Percentiles rank a stretch among this genome's conserved stretches.
Conservation (phyloP, 2,329 filamentous ascomycete genomes). For the Dactylellina drechsleri region DNA sequence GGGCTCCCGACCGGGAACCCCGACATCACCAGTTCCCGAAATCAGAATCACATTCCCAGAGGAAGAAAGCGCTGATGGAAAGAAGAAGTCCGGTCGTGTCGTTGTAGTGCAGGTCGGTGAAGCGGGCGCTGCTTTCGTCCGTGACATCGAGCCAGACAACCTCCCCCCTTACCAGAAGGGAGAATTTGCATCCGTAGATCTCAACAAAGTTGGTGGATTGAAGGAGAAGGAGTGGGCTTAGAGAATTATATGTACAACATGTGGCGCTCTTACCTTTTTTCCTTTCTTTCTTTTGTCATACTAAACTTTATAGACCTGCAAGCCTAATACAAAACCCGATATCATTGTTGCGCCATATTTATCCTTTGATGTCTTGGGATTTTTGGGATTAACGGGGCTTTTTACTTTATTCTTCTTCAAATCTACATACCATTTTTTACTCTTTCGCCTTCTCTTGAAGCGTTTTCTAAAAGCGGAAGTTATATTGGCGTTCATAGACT, state of each 20-base stretch:
- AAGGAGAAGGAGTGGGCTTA: slow-evolving; percentile 78
- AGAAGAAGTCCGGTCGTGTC: slow-evolving; percentile 83
- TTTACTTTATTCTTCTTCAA: slow-evolving; percentile 40
- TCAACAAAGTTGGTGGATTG: slow-evolving; percentile 91
- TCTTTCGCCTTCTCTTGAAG: slow-evolving; percentile 22
- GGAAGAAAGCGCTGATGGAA: slow-evolving; percentile 87
- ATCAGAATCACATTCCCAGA: slow-evolving; percentile 99
- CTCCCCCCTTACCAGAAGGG: slow-evolving; percentile 81
- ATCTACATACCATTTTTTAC: slow-evolving; percentile 45
- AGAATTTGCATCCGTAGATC: slow-evolving; percentile 93
- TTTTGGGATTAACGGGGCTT: slow-evolving; percentile 33
- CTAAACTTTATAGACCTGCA: slow-evolving; percentile 31
- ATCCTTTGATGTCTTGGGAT: slow-evolving; percentile 27
- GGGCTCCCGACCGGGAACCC: slow-evolving; percentile 63
- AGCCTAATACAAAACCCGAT: slow-evolving; percentile 24
- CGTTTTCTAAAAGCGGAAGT: slow-evolving; percentile 11
- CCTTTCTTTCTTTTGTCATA: slow-evolving; percentile 39
- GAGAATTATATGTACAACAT: slow-evolving; percentile 23
- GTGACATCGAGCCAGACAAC: slow-evolving; percentile 74
- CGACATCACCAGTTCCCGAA: slow-evolving; percentile 84
- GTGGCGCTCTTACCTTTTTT: slow-evolving; percentile 21
- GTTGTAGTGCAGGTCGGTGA: slow-evolving; percentile 93
- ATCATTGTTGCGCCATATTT: slow-evolving; percentile 22
- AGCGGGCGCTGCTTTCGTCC: slow-evolving; percentile 79
- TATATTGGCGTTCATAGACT: slow-evolving; percentile 54